Evolutionary conservation across 768 basidiomycete genomes (phyloP).

Genomic region (Boletus rufocinnamomeus): DNA sequence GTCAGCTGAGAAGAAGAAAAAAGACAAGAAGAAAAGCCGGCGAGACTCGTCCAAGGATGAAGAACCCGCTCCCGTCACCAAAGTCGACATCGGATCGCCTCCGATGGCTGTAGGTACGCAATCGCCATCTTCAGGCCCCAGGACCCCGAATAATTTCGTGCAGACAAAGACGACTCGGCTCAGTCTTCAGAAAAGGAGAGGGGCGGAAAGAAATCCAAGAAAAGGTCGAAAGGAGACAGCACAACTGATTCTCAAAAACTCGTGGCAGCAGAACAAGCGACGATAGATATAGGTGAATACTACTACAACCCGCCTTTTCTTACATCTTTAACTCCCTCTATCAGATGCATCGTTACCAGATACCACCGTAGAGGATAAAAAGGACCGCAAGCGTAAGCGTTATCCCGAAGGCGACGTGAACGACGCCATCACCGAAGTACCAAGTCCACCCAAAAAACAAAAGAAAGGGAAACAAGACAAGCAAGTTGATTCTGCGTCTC

Average conservation of each 20-base stretch:
- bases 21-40: slow-evolving; percentile 44
- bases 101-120: neutral
- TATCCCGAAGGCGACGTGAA: slow-evolving; percentile 7
- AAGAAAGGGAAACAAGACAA: slow-evolving; percentile 31
- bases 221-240: neutral
- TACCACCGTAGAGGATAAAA: slow-evolving; percentile 16
- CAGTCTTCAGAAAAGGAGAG: slow-evolving; percentile 6
- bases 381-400: slow-evolving; percentile 30
- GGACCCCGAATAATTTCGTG: neutral
- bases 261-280: neutral
- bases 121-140: neutral
- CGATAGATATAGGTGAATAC: slow-evolving; percentile 6
- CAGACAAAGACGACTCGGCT: slow-evolving; percentile 5
- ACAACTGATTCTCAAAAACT: neutral
- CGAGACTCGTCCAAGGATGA: slow-evolving; percentile 16
- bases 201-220: slow-evolving; percentile 17
- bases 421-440: slow-evolving; percentile 1
- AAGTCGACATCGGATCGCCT: neutral
- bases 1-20: slow-evolving; percentile 34
- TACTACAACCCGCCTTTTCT: neutral
- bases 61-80: no score
- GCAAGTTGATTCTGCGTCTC: neutral
- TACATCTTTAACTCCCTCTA: neutral
- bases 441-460: slow-evolving; percentile 23
- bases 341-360: slow-evolving; percentile 4